Conservation (phyloP, 2,329 filamentous ascomycete species). For the Metarhizium sp. region DNA sequence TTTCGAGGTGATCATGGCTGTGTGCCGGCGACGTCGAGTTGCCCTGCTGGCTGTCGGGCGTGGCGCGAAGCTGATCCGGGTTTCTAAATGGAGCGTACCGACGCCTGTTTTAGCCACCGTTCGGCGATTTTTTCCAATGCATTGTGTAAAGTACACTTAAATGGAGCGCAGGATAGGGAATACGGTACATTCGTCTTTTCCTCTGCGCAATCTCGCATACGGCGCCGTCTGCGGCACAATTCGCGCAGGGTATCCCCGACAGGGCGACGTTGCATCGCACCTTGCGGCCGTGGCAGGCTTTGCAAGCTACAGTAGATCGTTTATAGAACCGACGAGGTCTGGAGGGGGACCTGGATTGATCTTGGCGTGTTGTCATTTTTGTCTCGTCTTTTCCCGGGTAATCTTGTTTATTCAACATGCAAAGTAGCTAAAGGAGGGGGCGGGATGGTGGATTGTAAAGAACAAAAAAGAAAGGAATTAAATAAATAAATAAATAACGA, state of each 20-base stretch:
- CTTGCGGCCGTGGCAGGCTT: constrained; percentile 14
- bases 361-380: background rate
- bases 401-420: background rate
- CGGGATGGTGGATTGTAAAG: no score
- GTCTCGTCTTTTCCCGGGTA: background rate
- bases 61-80: background rate
- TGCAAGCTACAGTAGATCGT: constrained; percentile 10
- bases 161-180: no score
- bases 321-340: background rate
- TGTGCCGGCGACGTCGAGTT: background rate
- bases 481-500: no score
- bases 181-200: constrained; percentile 3
- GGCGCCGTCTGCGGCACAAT: constrained; percentile 13
- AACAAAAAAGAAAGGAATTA: no score
- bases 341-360: background rate
- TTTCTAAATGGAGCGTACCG: background rate
- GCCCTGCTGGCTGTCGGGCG: background rate
- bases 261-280: constrained; percentile 14
- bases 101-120: no score
- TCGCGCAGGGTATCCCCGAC: constrained; percentile 13
- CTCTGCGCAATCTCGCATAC: constrained; percentile 9
- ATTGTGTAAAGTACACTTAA: no score
- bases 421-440: no score
- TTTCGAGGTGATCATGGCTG: background rate
- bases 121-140: no score